Evolutionary conservation across 805 yeast genomes (phyloP).

Genomic region (Sugiyamaella chiloensis): DNA sequence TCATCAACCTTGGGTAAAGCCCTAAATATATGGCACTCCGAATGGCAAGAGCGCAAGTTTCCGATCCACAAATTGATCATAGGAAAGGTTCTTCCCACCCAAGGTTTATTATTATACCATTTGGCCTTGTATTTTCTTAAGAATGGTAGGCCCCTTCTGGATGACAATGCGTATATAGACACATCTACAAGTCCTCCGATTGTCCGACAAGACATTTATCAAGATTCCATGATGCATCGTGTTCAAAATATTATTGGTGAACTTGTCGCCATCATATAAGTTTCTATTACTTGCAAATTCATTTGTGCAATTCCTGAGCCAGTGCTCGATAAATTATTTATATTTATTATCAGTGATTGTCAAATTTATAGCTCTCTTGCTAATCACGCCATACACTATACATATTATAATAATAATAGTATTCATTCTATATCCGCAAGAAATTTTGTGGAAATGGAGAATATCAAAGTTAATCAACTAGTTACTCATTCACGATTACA

Average conservation of each 20-base stretch:
- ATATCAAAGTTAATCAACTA: no score
- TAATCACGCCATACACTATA: no score
- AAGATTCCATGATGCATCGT: neutral
- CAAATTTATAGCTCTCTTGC: no score
- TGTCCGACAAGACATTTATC: neutral
- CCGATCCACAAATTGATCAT: neutral
- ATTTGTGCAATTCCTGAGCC: no score
- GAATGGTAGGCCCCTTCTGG: neutral
- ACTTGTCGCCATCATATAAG: no score
- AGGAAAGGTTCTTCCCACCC: neutral
- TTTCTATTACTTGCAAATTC: no score
- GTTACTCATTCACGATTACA: no score
- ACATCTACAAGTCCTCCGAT: neutral
- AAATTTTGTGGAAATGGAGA: no score
- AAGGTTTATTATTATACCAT: neutral
- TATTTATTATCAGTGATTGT: no score
- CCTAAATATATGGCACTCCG: neutral
- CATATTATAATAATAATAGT: no score
- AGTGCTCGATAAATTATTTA: no score
- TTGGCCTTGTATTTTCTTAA: neutral
- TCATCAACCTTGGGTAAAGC: neutral
- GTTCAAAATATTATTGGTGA: neutral
- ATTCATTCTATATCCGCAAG: no score
- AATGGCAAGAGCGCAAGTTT: neutral
- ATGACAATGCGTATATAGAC: slow-evolving; percentile 5